A percentile compares a stretch with the other conserved stretches of the same genome.
phyloP scores from a whole-genome alignment of 495 filamentous ascomycete genomes.

The Delitschia confertaspora region DNA sequence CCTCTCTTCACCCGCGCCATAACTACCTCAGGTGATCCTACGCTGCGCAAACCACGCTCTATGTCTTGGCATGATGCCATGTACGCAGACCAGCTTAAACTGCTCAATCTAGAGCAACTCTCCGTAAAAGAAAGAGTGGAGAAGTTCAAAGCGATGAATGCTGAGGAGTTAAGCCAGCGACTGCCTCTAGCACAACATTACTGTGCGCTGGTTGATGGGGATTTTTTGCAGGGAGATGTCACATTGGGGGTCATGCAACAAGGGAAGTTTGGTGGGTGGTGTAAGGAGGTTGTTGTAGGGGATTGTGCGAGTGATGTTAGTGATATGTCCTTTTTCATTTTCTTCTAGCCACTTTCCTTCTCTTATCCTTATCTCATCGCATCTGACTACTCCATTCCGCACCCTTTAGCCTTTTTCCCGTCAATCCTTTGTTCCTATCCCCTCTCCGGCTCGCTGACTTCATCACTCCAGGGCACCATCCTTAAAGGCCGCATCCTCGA shows the following conservation, averaged over 20 bases:
- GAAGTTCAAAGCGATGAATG: conserved; percentile 9
- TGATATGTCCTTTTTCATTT: not conserved
- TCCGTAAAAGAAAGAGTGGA: conserved; percentile 3
- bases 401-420: too few species aligned
- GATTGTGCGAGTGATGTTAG: conserved; percentile 15
- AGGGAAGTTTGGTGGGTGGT: conserved; percentile 5
- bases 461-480: conserved; percentile 8
- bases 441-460: too few species aligned
- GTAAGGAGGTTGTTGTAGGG: conserved; percentile 16
- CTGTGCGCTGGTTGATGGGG: conserved; percentile 14
- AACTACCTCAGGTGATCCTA: too few species aligned
- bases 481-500: conserved; percentile 22
- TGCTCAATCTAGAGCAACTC: conserved; percentile 6
- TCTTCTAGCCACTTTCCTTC: not conserved
- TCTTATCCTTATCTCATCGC: too few species aligned
- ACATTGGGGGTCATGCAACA: conserved; percentile 2
- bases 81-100: conserved; percentile 16
- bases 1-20: too few species aligned
- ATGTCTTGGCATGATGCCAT: conserved; percentile 13
- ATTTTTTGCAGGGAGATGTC: conserved; percentile 7
- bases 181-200: conserved; percentile 19
- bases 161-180: conserved; percentile 7
- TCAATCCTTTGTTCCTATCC: not conserved
- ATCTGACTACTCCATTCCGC: too few species aligned
- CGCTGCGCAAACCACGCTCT: conserved; percentile 14